Base-by-base conservation (phyloP, 2,329 filamentous ascomycete species). In the Didymella exigua region DNA sequence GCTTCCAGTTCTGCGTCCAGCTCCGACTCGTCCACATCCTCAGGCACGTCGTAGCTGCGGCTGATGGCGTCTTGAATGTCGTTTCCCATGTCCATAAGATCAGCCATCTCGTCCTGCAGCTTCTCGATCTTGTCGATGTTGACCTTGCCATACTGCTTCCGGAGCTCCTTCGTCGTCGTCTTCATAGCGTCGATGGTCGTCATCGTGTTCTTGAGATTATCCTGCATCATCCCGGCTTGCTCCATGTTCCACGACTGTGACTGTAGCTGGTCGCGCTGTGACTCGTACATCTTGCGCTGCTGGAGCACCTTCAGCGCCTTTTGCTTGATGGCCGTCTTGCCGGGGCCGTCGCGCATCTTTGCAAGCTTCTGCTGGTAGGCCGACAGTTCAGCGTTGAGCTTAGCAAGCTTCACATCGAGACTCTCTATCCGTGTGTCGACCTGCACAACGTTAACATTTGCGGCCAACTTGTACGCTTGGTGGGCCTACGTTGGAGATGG, bases 181-280 rank as follows among this genome's bases (percentile, higher is more conserved):
- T 97, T 96, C 86, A 99, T 93, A 10, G 93, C 93, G 75, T 98
- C 93, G 38, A 98, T 93, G 24, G 95, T 97, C 16, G 92, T 96
- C 93, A 97, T 97, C 60, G 95, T 93, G 76, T 98, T 98, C 76
- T 96, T 95, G 48, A 99, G 84, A 73, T 98, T 98, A 78, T 98
- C 93, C 79, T 96, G 92, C 93, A 98, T 97, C 84, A 93, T 96
- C 74, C 90, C 89, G 3, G 93, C 93, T 78, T 97, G 93, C 79
- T 98, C 93, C 93, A 99, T 97, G 79, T 98, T 98, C 93, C 93
- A 98, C 19, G 91, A 91, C 78, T 99, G 95, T 62, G 89, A 85
- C 78, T 96, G 90, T 49, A 98, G 86, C 78, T 98, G 93, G 70
- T 97, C 92, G 62, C 93, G 91, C 77, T 97, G 92, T 3, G 86